Conservation (phyloP, 805 yeast genomes). For the Starmera dryadoides region DNA sequence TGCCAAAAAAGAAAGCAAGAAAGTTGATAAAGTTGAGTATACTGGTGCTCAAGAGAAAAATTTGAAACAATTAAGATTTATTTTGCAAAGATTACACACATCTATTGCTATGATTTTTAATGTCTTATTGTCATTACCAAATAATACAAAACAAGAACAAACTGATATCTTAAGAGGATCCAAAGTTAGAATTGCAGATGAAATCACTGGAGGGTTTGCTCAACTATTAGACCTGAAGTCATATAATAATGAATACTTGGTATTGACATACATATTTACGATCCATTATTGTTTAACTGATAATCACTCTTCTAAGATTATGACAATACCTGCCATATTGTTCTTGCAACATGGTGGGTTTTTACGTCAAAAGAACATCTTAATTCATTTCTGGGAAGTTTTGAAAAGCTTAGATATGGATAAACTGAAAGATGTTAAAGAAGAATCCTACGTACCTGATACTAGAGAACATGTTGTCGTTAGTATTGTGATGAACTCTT, state of each 20-base stretch:
- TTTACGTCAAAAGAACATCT: slow-evolving; percentile 21
- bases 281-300: slow-evolving; percentile 27
- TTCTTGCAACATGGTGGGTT: slow-evolving; percentile 48
- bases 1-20: slow-evolving; percentile 32
- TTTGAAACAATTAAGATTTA: slow-evolving; percentile 45
- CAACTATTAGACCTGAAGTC: slow-evolving; percentile 14
- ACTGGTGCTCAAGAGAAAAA: slow-evolving; percentile 59
- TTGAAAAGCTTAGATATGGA: slow-evolving; percentile 16
- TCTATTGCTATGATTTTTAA: slow-evolving; percentile 34
- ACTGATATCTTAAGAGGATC: slow-evolving; percentile 24
- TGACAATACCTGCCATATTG: slow-evolving; percentile 34
- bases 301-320: slow-evolving; percentile 24
- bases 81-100: slow-evolving; percentile 41
- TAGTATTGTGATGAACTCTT: slow-evolving; percentile 33
- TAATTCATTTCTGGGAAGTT: slow-evolving; percentile 20
- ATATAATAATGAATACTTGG: slow-evolving; percentile 21
- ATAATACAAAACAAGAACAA: slow-evolving; percentile 41
- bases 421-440: slow-evolving; percentile 24
- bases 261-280: slow-evolving; percentile 29
- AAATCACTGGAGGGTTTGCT: slow-evolving; percentile 17
- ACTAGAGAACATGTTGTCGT: slow-evolving; percentile 27
- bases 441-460: slow-evolving; percentile 28
- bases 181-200: slow-evolving; percentile 34
- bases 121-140: slow-evolving; percentile 36
- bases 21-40: slow-evolving; percentile 30